These are phyloP conservation scores for Trametopsis cervina DNA, from an alignment of 768 basidiomycete species.

Conservation along the genomic window DNA sequence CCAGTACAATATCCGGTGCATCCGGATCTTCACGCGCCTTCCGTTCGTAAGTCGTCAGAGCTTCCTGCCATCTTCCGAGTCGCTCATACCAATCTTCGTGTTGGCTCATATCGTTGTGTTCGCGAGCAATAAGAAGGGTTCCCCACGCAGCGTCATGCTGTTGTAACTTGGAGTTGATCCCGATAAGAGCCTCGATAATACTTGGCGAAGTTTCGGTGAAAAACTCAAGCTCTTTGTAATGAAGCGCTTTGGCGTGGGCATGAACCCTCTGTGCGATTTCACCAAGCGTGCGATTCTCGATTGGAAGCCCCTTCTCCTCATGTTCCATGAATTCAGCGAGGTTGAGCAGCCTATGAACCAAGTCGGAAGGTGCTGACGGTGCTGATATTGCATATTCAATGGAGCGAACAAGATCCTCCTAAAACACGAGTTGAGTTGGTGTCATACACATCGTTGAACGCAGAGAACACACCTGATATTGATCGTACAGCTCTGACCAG, in stretches of 20 bases:
- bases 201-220: slow-evolving; percentile 86
- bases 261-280: slow-evolving; percentile 91
- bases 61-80: slow-evolving; percentile 94
- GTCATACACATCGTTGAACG: neutral
- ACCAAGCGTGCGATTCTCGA: slow-evolving; percentile 88
- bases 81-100: slow-evolving; percentile 99
- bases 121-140: slow-evolving; percentile 82
- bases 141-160: slow-evolving; percentile 99
- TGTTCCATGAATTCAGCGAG: slow-evolving; percentile 99
- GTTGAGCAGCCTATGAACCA: slow-evolving; percentile 87
- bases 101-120: slow-evolving; percentile 84
- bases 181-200: slow-evolving; percentile 91
- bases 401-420: slow-evolving; percentile 93
- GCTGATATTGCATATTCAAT: slow-evolving; percentile 84
- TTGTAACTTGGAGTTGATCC: slow-evolving; percentile 93
- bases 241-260: slow-evolving; percentile 95
- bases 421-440: slow-evolving; percentile 5
- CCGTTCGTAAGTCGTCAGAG: slow-evolving; percentile 76
- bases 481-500: slow-evolving; percentile 93
- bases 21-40: slow-evolving; percentile 71
- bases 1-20: slow-evolving; percentile 72
- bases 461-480: slow-evolving; percentile 71
- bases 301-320: slow-evolving; percentile 91
- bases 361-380: slow-evolving; percentile 69
- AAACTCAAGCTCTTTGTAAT: slow-evolving; percentile 98